These are phyloP conservation scores for Phlyctochytrium planicorne DNA, from an alignment of 192 early-diverging fungal species.

Conservation along the genomic window DNA sequence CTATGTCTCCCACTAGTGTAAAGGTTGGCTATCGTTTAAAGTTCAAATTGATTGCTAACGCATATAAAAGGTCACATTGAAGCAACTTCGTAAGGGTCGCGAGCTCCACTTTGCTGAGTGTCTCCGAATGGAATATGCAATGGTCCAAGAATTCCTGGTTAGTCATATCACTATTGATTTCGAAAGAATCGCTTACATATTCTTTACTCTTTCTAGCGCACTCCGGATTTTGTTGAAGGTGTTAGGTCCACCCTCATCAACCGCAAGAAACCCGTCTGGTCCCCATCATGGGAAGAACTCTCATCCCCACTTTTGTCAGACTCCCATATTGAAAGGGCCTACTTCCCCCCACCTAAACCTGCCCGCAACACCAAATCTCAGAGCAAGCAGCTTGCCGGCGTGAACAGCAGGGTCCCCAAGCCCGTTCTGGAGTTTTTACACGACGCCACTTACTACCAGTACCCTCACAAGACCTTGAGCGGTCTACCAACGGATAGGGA, in stretches of 20 bases:
- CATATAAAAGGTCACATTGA: constrained; percentile 64
- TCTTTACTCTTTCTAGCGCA: constrained; percentile 7
- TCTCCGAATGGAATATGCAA: constrained; percentile 81
- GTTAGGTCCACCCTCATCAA: constrained; percentile 76
- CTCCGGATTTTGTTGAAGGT: constrained; percentile 87
- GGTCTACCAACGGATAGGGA: constrained; percentile 51
- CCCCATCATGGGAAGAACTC: constrained; percentile 52
- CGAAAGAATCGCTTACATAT: no score
- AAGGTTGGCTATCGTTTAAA: constrained; percentile 40
- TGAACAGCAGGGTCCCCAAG: constrained; percentile 1
- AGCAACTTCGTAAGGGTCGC: constrained; percentile 74
- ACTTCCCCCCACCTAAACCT: constrained; percentile 25
- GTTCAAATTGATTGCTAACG: not conserved
- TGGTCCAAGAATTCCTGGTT: constrained; percentile 74
- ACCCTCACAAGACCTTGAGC: constrained; percentile 52
- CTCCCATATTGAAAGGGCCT: constrained; percentile 24
- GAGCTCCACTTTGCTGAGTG: constrained; percentile 71
- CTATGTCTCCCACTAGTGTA: constrained; percentile 82
- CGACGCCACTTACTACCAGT: constrained; percentile 44
- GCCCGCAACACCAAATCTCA: not conserved
- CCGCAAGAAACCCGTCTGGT: constrained; percentile 72
- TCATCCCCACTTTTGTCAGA: constrained; percentile 2
- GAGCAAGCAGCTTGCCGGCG: not conserved
- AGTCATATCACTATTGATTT: no score
- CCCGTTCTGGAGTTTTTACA: constrained; percentile 30